Evolutionary conservation across 2,329 filamentous ascomycete genomes (phyloP).

Genomic region (Colletotrichum tamarilloi): DNA sequence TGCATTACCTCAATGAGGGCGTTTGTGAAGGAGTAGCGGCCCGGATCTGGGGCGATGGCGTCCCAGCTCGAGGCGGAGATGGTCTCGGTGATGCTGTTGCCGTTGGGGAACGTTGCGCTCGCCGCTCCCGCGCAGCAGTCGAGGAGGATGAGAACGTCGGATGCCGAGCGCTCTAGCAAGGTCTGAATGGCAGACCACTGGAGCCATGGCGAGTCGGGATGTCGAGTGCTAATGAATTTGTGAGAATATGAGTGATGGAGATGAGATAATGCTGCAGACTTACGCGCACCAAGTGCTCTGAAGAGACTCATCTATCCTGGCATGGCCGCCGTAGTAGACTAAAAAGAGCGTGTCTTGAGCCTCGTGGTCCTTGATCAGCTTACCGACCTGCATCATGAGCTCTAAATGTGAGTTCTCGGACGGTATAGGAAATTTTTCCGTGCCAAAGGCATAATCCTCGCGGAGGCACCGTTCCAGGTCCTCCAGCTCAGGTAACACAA

Average conservation of each 20-base stretch:
- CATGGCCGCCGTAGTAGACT: constrained; percentile 70
- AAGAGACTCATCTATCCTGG: constrained; percentile 67
- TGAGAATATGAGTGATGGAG: neutral
- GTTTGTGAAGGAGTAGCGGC: constrained; percentile 69
- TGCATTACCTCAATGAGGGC: constrained; percentile 68
- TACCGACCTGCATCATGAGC: constrained; percentile 66
- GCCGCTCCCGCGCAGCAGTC: constrained; percentile 71
- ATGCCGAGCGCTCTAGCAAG: constrained; percentile 65
- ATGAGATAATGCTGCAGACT: constrained; percentile 41
- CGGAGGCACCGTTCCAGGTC: constrained; percentile 65
- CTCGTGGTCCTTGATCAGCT: constrained; percentile 68
- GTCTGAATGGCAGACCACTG: constrained; percentile 73
- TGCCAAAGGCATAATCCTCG: constrained; percentile 66
- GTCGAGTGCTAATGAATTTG: constrained; percentile 54
- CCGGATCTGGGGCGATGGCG: constrained; percentile 69
- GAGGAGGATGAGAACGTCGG: constrained; percentile 67
- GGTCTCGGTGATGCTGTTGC: constrained; percentile 69
- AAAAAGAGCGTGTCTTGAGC: constrained; percentile 66
- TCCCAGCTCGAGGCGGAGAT: constrained; percentile 73
- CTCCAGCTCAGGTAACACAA: constrained; percentile 68
- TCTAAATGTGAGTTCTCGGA: constrained; percentile 69
- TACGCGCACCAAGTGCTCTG: constrained; percentile 72
- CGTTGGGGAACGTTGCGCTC: constrained; percentile 68
- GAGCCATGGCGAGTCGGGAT: constrained; percentile 63
- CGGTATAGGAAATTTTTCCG: constrained; percentile 68